Base-by-base conservation (phyloP, 192 early-diverging fungal species). In the Chytriomyces sp. region DNA sequence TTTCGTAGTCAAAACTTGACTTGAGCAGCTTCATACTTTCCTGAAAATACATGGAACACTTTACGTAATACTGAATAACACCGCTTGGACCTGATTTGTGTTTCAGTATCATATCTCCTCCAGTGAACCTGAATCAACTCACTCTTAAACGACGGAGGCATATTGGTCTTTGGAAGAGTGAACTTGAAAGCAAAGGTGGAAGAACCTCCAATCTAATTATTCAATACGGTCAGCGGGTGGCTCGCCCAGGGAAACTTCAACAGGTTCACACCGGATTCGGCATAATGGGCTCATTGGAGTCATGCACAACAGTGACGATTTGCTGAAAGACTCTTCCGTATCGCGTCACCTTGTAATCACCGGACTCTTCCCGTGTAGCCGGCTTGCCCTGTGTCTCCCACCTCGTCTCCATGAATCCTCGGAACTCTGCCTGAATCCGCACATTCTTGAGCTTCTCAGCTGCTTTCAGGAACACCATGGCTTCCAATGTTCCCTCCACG, bases 21-120 rank as follows among this genome's bases (percentile, higher is more conserved):
- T 67, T 66, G 36, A 74, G 28, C 3, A 74, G 53, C 52, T 49
- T 32, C 64, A 74, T 65, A 10, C 73, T 64, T n/a, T 74, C 73
- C 34, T 74, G 73, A 25, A 25, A 56, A 8, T 55, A 17, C 17
- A 74, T 44, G 17, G 57, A 55, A 28, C 41, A 63, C 52, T 73
- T 73, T 31, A 73, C 26, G 52, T 73, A 64, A 52, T 73, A 73
- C 31, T 49, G 28, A 40, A 71, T 71, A 7, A n/a, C 8, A 14
- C 38, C 30, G 52, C 44, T 49, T 22, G 44, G 44, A 22, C n/a
- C n/a, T n/a, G n/a, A n/a, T n/a, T n/a, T n/a, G n/a, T n/a, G n/a
- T n/a, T n/a, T n/a, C n/a, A n/a, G n/a, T n/a, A n/a, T n/a, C n/a
- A n/a, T n/a, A n/a, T n/a, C n/a, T 1, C 26, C 12, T 14, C 54